Percentiles rank a stretch among this genome's conserved stretches.
phyloP scores from a whole-genome alignment of 2,329 filamentous ascomycete genomes.

The Fusarium sp. region DNA sequence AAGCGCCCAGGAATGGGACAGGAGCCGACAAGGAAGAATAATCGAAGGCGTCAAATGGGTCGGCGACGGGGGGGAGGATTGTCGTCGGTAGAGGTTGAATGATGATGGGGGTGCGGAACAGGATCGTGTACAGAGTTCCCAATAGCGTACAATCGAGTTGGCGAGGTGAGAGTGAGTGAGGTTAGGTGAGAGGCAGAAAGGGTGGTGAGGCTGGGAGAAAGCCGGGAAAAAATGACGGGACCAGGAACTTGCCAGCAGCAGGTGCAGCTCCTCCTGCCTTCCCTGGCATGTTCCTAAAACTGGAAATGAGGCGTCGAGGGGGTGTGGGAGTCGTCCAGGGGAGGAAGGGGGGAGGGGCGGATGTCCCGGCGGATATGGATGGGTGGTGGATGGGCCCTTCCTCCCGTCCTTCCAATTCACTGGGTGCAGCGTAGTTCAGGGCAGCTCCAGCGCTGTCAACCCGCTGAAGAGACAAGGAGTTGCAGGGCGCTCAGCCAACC shows the following conservation, averaged over 20 bases:
- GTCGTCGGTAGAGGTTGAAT: conserved; percentile 43
- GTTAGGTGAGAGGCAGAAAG: conserved; percentile 38
- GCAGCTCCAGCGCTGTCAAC: conserved; percentile 34
- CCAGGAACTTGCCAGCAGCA: conserved; percentile 24
- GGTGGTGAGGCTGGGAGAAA: conserved; percentile 48
- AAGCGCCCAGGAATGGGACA: neutral
- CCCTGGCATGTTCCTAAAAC: conserved; percentile 46
- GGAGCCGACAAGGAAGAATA: conserved; percentile 1
- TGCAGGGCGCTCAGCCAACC: conserved; percentile 6
- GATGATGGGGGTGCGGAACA: conserved; percentile 12
- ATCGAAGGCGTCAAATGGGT: conserved; percentile 19
- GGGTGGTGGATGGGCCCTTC: conserved; percentile 14
- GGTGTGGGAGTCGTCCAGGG: conserved; percentile 9
- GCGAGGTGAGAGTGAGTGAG: conserved; percentile 13
- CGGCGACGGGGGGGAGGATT: conserved; percentile 14
- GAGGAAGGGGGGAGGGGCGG: conserved; percentile 21
- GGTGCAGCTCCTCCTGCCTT: conserved; percentile 30
- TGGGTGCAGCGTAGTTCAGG: conserved; percentile 35
- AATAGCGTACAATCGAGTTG: conserved; percentile 29
- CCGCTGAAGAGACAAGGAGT: conserved; percentile 25
- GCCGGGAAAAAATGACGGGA: conserved; percentile 43
- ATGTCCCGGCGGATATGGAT: conserved; percentile 26
- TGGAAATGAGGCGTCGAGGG: conserved; percentile 48
- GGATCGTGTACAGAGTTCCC: conserved; percentile 28
- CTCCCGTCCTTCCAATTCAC: conserved; percentile 8